Conservation (phyloP, 1,284 basidiomycete genomes). For the Peniophora sp. region DNA sequence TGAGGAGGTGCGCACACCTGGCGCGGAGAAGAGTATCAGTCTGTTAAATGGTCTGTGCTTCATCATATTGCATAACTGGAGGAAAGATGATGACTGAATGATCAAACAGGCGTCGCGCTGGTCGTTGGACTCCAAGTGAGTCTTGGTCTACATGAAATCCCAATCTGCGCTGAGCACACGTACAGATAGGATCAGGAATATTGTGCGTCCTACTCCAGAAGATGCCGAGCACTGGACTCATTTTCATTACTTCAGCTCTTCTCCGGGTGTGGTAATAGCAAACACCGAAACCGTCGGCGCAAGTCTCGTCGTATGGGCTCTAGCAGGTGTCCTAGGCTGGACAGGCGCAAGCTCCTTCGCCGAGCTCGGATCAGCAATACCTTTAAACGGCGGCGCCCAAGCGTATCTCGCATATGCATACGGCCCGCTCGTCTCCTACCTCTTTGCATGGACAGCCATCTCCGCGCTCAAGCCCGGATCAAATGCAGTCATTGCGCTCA, state of each 20-base stretch:
- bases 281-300: conserved; percentile 83
- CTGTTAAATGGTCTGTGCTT: conserved; percentile 60
- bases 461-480: conserved; percentile 79
- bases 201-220: conserved; percentile 46
- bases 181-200: conserved; percentile 85
- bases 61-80: neutral
- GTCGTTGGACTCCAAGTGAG: conserved; percentile 72
- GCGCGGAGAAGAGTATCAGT: conserved; percentile 66
- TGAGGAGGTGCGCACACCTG: conserved; percentile 36
- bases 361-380: conserved; percentile 80
- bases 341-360: conserved; percentile 90
- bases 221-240: neutral
- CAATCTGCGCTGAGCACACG: conserved; percentile 5
- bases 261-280: conserved; percentile 84
- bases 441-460: conserved; percentile 88
- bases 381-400: conserved; percentile 85
- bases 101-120: conserved; percentile 64
- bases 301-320: conserved; percentile 74
- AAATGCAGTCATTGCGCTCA: conserved; percentile 65
- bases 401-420: conserved; percentile 88
- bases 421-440: conserved; percentile 78
- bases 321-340: conserved; percentile 81
- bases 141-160: conserved; percentile 3
- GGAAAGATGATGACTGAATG: neutral
- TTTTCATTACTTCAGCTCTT: conserved; percentile 47